Conservation (phyloP, 2,329 filamentous ascomycete genomes). For the Penicillium sp. region DNA sequence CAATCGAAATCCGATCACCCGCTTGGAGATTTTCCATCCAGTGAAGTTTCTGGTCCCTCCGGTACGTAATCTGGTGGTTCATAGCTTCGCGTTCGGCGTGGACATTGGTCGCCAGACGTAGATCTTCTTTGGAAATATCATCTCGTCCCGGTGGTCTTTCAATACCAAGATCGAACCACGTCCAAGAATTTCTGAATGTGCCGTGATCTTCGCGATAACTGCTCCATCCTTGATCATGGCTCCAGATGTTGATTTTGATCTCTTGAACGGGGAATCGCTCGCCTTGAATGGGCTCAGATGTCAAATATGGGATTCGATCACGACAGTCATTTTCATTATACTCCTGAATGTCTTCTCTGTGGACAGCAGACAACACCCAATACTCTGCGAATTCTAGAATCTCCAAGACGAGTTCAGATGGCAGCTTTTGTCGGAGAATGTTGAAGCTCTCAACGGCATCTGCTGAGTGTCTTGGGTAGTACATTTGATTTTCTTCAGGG, state of each 20-base stretch:
- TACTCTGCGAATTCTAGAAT: constrained; percentile 10
- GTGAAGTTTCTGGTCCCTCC: not conserved
- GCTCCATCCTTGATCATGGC: constrained; percentile 15
- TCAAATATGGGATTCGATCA: constrained; percentile 7
- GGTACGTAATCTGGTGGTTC: constrained; percentile 1
- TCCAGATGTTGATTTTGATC: constrained; percentile 12
- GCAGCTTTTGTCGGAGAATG: constrained; percentile 8
- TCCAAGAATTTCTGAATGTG: constrained; percentile 8
- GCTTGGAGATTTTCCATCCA: constrained; percentile 2
- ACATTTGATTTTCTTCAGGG: not conserved
- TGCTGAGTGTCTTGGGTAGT: constrained; percentile 9
- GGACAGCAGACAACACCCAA: constrained; percentile 1
- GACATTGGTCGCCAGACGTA: constrained; percentile 8
- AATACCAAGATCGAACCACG: constrained; percentile 13
- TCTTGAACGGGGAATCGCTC: constrained; percentile 5
- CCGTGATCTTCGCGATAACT: constrained; percentile 1
- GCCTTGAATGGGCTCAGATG: constrained; percentile 7
- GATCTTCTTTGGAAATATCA: not conserved
- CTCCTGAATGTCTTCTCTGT: not conserved
- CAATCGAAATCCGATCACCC: constrained; percentile 7
- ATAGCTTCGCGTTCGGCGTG: not conserved
- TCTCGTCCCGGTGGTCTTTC: not conserved
- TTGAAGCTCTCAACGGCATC: constrained; percentile 4
- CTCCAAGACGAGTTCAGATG: constrained; percentile 8
- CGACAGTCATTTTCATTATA: not conserved